Evolutionary conservation across 1,284 basidiomycete genomes (phyloP), one percentile per base, ranked within the genome.

Genomic region (Rhodotorula mucilaginosa): DNA sequence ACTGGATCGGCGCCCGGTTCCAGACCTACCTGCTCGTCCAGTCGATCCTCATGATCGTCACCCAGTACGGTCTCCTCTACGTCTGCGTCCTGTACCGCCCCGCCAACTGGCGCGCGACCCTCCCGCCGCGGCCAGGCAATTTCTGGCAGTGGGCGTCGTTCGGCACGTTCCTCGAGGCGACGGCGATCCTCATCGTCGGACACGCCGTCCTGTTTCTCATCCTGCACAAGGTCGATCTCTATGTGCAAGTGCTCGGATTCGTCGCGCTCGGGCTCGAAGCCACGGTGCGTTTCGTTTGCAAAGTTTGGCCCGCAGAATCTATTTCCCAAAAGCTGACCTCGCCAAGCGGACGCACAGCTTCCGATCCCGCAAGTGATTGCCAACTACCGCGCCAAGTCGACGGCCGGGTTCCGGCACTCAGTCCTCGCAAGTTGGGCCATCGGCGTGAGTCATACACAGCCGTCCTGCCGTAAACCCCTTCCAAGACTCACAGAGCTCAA

Each of bases 331-430:
- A 34, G 34, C n/a, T 19, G 2, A 47, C n/a, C 23, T n/a, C 13
- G 46, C 46, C 4, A 34, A 39, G 39, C 39, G 39, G 52, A 47
- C 23, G 3, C 23, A 13, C 64, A 77, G 77, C 79, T 86, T 0
- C 85, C 84, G 0, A 82, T 85, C 61, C 84, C 84, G 2, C 84
- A 85, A 75, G 81, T 85, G 49, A 78, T 85, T 63, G 78, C 82
- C 48, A 85, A 85, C 72, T 82, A 80, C 61, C 74, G 79, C 12
- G 79, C 83, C 48, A 84, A 84, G 71, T 82, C 81, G 19, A 82
- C 84, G 13, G 83, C 83, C 19, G 85, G 85, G 0, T 84, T 85
- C 77, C 77, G 84, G 34, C 74, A 80, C 13, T 80, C 80, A 0
- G 84, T 84, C 0, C 78, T 85, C 5, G 80, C 80, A 0, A 81